phyloP scores from a whole-genome alignment of 202 grass and related monocot species.

The Setaria viridis region DNA sequence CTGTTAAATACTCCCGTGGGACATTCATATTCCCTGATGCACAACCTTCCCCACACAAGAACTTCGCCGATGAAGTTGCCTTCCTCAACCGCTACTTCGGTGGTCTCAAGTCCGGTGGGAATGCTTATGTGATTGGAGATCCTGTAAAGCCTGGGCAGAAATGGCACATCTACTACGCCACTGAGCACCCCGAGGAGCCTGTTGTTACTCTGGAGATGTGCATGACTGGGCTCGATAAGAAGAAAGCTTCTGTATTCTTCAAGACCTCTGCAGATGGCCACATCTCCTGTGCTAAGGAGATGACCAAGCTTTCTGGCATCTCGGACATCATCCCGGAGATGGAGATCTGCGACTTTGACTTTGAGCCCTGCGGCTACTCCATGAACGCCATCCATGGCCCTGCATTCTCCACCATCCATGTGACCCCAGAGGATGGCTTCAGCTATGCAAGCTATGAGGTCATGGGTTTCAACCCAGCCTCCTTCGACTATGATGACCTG shows the following conservation, averaged over 20 bases:
- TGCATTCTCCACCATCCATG: conserved; percentile 90
- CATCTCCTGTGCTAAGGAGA: conserved; percentile 66
- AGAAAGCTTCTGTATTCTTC: conserved; percentile 79
- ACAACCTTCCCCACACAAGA: conserved; percentile 83
- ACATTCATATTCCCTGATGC: conserved; percentile 93
- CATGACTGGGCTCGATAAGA: conserved; percentile 85
- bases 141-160: conserved; percentile 64
- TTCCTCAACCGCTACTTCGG: conserved; percentile 78
- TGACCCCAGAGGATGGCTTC: conserved; percentile 91
- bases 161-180: conserved; percentile 93
- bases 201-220: conserved; percentile 94
- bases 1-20: conserved; percentile 89
- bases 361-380: conserved; percentile 93
- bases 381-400: conserved; percentile 85
- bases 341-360: conserved; percentile 90
- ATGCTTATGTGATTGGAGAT: conserved; percentile 85
- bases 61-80: conserved; percentile 82
- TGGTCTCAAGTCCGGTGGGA: conserved; percentile 72
- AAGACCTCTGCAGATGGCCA: conserved; percentile 71
- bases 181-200: conserved; percentile 66
- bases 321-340: conserved; percentile 85
- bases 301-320: conserved; percentile 92
- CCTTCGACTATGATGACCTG: conserved; percentile 53
- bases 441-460: conserved; percentile 96
- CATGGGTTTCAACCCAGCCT: conserved; percentile 69